Evolutionary conservation across 1,139 yeast genomes (phyloP), one percentile per base, ranked within the genome.

Genomic region (Meyerozyma smithsonii): DNA sequence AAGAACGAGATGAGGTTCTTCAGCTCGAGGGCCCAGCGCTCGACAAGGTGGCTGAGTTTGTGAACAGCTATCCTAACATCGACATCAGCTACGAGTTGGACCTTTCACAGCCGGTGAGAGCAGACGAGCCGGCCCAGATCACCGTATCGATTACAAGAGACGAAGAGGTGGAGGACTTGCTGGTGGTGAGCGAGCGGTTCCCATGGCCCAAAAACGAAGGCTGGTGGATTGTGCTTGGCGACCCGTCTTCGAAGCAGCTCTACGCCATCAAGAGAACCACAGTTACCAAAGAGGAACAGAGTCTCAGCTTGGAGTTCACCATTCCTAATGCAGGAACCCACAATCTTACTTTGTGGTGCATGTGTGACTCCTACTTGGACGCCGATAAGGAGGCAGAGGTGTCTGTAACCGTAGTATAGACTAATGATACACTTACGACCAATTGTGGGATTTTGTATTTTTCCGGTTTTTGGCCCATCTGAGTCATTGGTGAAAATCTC

Each of bases 191-290:
- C 1, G 73, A 78, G 28, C 59, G 56, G 38, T 85, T 65, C 53
- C 87, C 94, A 1, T 62, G 54, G 38, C 56, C 63, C 3, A 86
- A 84, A 59, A 59, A 66, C n/a, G 97, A 92, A 56, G 62, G 76
- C 62, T 92, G 97, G 96, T 84, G 92, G 92, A 58, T 92, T 20
- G 83, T 90, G 7, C 62, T 90, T 36, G 97, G 97, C 10, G 85
- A 85, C 46, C 55, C 74, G 0, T 53, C 62, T 2, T 64, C 74
- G 1, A 77, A 74, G 44, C 84, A 83, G 50, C 61, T 92, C 21
- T 84, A 80, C 50, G 92, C 89, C 0, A 81, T 89, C 44, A 84
- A 84, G 55, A 83, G 83, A 55, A 71, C 85, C 1, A 61, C 75
- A 0, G 62, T 88, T 3, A 55, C 67, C 11, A 70, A 77, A 45